Conservation (phyloP, 306 rosid genomes). For the Begonia fuchsioides region DNA sequence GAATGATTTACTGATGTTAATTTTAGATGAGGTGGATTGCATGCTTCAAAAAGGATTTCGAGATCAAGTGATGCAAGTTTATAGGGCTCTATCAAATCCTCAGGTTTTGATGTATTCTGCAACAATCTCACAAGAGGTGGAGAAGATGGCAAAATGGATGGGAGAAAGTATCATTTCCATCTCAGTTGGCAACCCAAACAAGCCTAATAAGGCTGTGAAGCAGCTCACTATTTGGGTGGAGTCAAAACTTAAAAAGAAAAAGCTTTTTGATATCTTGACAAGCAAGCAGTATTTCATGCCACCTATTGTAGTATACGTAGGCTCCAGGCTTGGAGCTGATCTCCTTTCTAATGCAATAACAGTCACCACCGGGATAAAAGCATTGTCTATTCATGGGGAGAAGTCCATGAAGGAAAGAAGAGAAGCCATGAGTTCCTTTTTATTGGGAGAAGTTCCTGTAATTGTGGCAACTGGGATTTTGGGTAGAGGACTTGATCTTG, state of each 20-base stretch:
- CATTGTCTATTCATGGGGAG: constrained; percentile 71
- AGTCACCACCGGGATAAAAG: constrained; percentile 46
- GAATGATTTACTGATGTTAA: constrained; percentile 41
- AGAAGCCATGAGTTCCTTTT: constrained; percentile 51
- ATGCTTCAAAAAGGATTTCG: constrained; percentile 67
- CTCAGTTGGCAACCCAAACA: constrained; percentile 52
- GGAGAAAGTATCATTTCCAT: constrained; percentile 32
- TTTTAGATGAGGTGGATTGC: constrained; percentile 83
- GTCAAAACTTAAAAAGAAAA: constrained; percentile 67
- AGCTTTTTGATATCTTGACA: constrained; percentile 55
- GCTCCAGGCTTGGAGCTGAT: constrained; percentile 73
- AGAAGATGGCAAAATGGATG: constrained; percentile 45
- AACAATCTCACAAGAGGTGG: constrained; percentile 54
- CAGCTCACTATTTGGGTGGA: constrained; percentile 76
- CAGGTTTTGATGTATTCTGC: constrained; percentile 78
- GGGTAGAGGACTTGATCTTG: constrained; percentile 72
- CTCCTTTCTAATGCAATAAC: constrained; percentile 63
- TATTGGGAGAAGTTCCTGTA: constrained; percentile 57
- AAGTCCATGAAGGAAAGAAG: constrained; percentile 77
- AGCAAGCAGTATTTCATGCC: constrained; percentile 73
- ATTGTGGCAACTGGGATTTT: constrained; percentile 80
- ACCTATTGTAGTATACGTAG: constrained; percentile 53
- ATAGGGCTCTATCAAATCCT: constrained; percentile 51
- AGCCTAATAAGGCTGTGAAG: constrained; percentile 66
- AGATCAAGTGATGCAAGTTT: constrained; percentile 74